Evolutionary conservation across 1,139 yeast species (phyloP), one percentile per base, ranked within the genome.

Genomic region (Geotrichum fermentans): DNA sequence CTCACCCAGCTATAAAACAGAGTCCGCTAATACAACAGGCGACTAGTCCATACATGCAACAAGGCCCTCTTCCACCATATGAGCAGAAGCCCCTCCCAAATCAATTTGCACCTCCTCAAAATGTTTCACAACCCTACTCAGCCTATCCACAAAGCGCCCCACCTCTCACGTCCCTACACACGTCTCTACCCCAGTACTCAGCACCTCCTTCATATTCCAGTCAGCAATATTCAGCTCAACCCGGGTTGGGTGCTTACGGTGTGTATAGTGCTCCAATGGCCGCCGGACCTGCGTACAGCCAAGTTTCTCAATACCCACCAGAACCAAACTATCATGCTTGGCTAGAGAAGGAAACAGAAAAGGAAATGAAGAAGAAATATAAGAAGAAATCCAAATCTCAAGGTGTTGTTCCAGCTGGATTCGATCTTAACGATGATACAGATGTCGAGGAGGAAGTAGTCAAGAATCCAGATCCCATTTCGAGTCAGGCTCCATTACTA

Each of bases 401-500:
- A n/a, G 17, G 18, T n/a, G 14, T 20, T 20, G n/a, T n/a, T n/a
- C 38, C 35, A 32, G 38, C 37, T n/a, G 26, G 36, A 14, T 21
- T n/a, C n/a, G 38, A 41, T 8, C 21, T 22, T 7, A 38, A 41
- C 11, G 16, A 17, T 20, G 44, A 41, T 14, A 21, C 37, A 6
- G 44, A 41, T 16, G 30, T 32, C 11, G 38, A 32, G 2, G 18
- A 21, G 30, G 17, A 2, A 17, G 17, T 13, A 6, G 24, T 3
- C 10, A 20, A 32, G 21, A 14, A 4, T 5, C 29, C 11, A 8
- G 44, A 41, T 41, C 14, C 33, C 21, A 32, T 41, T 5, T 41
- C 44, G 6, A 32, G 26, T n/a, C 35, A 30, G 38, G 44, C 44
- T 6, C 44, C 44, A 2, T 6, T 41, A 11, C 38, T 41, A 11